phyloP scores from a whole-genome alignment of 306 rosid species.

The Lathyrus tuberosus region DNA sequence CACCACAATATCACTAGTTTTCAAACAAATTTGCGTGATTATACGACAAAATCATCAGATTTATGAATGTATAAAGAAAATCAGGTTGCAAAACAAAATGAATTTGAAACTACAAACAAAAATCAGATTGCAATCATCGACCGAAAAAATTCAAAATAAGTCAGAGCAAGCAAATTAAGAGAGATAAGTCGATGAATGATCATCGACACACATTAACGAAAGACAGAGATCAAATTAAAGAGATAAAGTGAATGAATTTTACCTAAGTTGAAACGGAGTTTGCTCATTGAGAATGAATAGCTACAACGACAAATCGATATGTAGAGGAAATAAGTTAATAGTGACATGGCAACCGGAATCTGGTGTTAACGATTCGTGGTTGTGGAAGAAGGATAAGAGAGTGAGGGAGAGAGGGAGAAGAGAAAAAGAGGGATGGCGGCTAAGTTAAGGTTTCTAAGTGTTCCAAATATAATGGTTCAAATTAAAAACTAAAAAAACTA shows the following conservation, averaged over 20 bases:
- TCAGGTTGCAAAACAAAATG: background rate
- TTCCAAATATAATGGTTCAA: too few relatives aligned
- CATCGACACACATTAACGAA: background rate
- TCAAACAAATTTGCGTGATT: background rate
- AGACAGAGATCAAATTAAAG: background rate
- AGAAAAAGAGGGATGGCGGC: too few relatives aligned
- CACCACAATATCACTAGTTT: background rate
- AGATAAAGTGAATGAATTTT: background rate
- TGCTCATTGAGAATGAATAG: background rate
- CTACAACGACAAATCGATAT: background rate
- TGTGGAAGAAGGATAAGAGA: too few relatives aligned
- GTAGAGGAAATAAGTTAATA: slow-evolving; percentile 4
- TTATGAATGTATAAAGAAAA: background rate
- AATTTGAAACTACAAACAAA: background rate
- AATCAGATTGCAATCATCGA: background rate
- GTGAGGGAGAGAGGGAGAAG: too few relatives aligned
- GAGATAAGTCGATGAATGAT: too few relatives aligned
- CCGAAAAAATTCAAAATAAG: slow-evolving; percentile 12
- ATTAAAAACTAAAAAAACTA: too few relatives aligned
- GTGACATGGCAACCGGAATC: background rate
- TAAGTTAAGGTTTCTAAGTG: too few relatives aligned
- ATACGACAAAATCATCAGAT: background rate
- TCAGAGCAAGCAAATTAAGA: background rate
- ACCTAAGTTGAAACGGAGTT: background rate
- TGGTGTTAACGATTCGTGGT: too few relatives aligned